Evolutionary conservation across 1,284 basidiomycete genomes (phyloP).

Genomic region (Cystobasidiaceae sp.): DNA sequence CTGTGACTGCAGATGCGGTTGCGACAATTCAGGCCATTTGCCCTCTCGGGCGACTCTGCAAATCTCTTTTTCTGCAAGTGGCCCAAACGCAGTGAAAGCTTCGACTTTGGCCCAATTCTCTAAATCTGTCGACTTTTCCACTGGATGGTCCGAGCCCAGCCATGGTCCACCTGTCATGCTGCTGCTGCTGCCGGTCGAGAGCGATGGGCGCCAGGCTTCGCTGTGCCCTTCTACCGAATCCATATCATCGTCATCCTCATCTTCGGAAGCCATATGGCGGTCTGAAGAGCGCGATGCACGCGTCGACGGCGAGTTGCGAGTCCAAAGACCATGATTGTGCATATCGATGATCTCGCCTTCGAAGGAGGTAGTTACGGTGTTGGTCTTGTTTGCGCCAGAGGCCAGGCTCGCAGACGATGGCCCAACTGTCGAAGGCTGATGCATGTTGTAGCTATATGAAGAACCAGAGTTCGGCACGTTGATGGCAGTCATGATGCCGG

Average conservation of each 20-base stretch:
- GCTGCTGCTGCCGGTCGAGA: conserved; percentile 1
- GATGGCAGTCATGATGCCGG: conserved; percentile 23
- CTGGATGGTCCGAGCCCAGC: conserved; percentile 1
- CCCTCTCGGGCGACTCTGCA: conserved; percentile 21
- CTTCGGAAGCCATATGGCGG: too few species aligned
- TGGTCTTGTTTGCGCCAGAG: not conserved
- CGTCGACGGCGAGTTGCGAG: too few species aligned
- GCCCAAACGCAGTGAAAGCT: conserved; percentile 11
- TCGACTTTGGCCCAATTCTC: conserved; percentile 26
- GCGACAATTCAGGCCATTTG: conserved; percentile 6
- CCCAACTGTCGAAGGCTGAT: not conserved
- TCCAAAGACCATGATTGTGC: conserved; percentile 24
- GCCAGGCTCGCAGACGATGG: not conserved
- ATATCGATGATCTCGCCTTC: conserved; percentile 29
- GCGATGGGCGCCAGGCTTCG: too few species aligned
- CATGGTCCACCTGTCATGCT: conserved; percentile 13
- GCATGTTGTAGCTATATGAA: not conserved
- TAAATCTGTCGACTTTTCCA: conserved; percentile 22
- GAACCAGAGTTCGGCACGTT: conserved; percentile 26
- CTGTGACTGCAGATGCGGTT: not conserved
- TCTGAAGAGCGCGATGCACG: too few species aligned
- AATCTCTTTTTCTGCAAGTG: conserved; percentile 25
- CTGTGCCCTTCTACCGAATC: not conserved
- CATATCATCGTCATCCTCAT: not conserved
- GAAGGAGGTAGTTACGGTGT: conserved; percentile 26